phyloP scores from a whole-genome alignment of 2,329 filamentous ascomycete genomes.

The Fusarium musae region DNA sequence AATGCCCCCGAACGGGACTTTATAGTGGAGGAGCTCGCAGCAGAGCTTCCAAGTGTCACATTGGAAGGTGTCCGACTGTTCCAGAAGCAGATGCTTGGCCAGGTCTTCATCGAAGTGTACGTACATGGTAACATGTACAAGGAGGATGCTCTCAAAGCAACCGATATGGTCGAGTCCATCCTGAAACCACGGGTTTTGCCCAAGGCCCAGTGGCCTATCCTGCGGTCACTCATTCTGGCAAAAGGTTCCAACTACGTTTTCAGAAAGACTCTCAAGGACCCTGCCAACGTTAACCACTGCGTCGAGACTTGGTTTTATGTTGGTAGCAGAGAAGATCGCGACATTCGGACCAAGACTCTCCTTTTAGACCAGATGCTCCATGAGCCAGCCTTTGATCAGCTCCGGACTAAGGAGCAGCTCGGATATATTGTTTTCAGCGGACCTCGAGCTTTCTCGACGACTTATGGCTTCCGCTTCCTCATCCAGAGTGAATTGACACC shows the following conservation, averaged over 20 bases:
- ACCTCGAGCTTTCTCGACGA: constrained; percentile 75
- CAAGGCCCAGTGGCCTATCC: constrained; percentile 80
- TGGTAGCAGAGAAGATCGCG: constrained; percentile 75
- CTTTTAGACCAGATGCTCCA: constrained; percentile 91
- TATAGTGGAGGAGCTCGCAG: constrained; percentile 77
- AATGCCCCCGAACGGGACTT: constrained; percentile 76
- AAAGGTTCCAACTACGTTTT: constrained; percentile 86
- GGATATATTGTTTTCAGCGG: constrained; percentile 96
- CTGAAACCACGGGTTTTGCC: constrained; percentile 80
- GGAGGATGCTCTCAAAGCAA: constrained; percentile 88
- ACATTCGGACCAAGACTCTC: constrained; percentile 78
- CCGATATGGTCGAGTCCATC: constrained; percentile 81
- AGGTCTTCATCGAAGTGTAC: constrained; percentile 88
- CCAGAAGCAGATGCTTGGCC: constrained; percentile 81
- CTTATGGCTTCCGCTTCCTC: constrained; percentile 86
- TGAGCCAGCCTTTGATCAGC: constrained; percentile 92
- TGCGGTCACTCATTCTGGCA: constrained; percentile 80
- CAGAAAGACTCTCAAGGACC: constrained; percentile 82
- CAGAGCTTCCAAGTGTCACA: constrained; percentile 72
- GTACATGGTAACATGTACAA: constrained; percentile 94
- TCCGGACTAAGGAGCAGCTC: constrained; percentile 96
- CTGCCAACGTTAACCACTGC: constrained; percentile 88
- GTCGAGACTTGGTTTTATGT: constrained; percentile 82
- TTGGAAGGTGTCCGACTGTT: constrained; percentile 80
- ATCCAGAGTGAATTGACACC: constrained; percentile 92